Conservation (phyloP, 2,329 filamentous ascomycete species). For the Aureobasidium sp. region DNA sequence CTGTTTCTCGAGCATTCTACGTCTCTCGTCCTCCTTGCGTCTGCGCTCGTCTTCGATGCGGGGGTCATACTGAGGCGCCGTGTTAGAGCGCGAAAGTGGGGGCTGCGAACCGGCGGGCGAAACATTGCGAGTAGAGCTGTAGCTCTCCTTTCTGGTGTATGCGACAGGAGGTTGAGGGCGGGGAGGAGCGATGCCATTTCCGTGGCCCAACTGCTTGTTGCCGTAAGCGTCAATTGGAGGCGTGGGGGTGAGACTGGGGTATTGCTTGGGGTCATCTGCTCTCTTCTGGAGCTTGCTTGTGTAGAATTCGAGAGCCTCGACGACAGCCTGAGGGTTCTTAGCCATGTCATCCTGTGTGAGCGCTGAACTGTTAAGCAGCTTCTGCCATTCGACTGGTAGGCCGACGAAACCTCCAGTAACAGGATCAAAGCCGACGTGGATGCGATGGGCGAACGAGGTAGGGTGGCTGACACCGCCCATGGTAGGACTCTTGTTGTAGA, state of each 20-base stretch:
- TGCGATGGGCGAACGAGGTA: slow-evolving; percentile 93
- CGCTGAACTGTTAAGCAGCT: slow-evolving; percentile 87
- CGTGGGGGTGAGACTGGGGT: slow-evolving; percentile 58
- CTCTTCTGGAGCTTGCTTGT: slow-evolving; percentile 69
- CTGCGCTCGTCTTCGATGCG: slow-evolving; percentile 30
- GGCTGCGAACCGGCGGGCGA: slow-evolving; percentile 13
- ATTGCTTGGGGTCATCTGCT: slow-evolving; percentile 60
- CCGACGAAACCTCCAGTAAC: slow-evolving; percentile 93
- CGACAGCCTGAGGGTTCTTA: slow-evolving; percentile 65
- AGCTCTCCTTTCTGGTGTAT: slow-evolving; percentile 38
- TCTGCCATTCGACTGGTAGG: slow-evolving; percentile 92
- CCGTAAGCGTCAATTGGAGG: slow-evolving; percentile 43
- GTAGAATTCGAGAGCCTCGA: slow-evolving; percentile 78
- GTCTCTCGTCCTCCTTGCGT: slow-evolving; percentile 31
- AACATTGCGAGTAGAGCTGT: slow-evolving; percentile 16
- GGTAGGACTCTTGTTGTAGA: slow-evolving; percentile 91
- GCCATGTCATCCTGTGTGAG: slow-evolving; percentile 99
- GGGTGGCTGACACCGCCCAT: slow-evolving; percentile 99
- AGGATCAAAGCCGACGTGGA: slow-evolving; percentile 96
- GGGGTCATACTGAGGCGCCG: slow-evolving; percentile 25
- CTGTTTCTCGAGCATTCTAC: slow-evolving; percentile 28
- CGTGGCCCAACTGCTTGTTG: slow-evolving; percentile 42
- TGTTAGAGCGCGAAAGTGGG: slow-evolving; percentile 16
- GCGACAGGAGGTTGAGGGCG: slow-evolving; percentile 34
- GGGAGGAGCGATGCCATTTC: slow-evolving; percentile 39